phyloP scores from a whole-genome alignment of 495 filamentous ascomycete species.

The Wilcoxina mikolae region DNA sequence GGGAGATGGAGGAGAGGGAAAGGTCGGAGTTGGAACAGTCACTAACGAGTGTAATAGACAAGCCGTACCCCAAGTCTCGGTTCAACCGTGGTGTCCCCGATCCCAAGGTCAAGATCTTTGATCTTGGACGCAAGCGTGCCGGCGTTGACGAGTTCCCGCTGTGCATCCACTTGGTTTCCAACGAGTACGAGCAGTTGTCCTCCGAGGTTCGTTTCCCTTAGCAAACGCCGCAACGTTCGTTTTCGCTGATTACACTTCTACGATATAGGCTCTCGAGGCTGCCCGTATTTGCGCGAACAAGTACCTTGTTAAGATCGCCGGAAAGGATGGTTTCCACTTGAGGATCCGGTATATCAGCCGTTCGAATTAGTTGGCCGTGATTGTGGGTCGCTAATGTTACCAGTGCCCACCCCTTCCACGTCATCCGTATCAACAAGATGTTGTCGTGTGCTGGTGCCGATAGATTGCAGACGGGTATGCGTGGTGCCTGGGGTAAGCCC shows the following conservation, averaged over 20 bases:
- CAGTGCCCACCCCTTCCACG: conserved; percentile 94
- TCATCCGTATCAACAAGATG: conserved; percentile 99
- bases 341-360: conserved; percentile 61
- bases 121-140: conserved; percentile 96
- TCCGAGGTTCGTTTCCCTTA: conserved; percentile 47
- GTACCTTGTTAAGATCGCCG: conserved; percentile 91
- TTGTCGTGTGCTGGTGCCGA: conserved; percentile 99
- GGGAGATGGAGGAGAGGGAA: conserved; percentile 1
- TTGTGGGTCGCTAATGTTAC: too few relatives aligned
- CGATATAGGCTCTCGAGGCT: conserved; percentile 63
- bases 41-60: conserved; percentile 17
- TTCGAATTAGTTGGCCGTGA: too few relatives aligned
- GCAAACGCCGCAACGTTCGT: not conserved
- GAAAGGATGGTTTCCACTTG: conserved; percentile 99
- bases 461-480: conserved; percentile 99
- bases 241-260: not conserved
- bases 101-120: conserved; percentile 98
- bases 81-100: conserved; percentile 99
- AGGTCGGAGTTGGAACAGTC: not conserved
- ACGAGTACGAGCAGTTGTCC: conserved; percentile 98
- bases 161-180: conserved; percentile 96
- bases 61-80: conserved; percentile 98
- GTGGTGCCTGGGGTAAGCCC: conserved; percentile 98
- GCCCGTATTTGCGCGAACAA: conserved; percentile 99
- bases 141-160: conserved; percentile 96